Conservation (phyloP, 306 rosid genomes). For the Purshia tridentata region DNA sequence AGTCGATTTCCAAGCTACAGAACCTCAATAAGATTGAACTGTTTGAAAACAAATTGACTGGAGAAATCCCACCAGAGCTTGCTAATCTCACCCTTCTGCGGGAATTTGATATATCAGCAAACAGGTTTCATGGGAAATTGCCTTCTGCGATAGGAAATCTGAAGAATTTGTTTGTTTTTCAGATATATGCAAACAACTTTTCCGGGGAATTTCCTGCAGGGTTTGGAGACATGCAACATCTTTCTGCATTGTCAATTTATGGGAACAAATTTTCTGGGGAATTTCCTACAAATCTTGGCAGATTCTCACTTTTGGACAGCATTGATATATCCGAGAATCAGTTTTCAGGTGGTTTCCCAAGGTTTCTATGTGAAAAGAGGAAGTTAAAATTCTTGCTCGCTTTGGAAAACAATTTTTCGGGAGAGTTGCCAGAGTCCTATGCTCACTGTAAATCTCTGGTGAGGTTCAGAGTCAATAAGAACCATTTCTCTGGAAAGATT, state of each 20-base stretch:
- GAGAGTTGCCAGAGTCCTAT: constrained; percentile 67
- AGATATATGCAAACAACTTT: constrained; percentile 63
- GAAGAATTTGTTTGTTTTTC: constrained; percentile 74
- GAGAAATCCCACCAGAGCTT: constrained; percentile 68
- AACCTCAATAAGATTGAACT: constrained; percentile 74
- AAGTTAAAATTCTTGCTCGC: constrained; percentile 74
- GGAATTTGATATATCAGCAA: constrained; percentile 76
- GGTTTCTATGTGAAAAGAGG: constrained; percentile 66
- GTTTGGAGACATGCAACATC: constrained; percentile 78
- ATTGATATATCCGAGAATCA: constrained; percentile 95
- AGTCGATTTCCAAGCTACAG: constrained; percentile 62
- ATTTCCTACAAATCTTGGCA: constrained; percentile 65
- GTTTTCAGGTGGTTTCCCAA: constrained; percentile 83
- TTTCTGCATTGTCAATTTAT: constrained; percentile 64
- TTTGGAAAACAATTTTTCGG: constrained; percentile 73
- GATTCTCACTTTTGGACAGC: constrained; percentile 60
- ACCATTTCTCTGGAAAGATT: constrained; percentile 65
- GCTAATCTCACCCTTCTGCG: constrained; percentile 62
- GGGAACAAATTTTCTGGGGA: constrained; percentile 68
- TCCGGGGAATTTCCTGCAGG: constrained; percentile 81
- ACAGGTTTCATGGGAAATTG: constrained; percentile 59
- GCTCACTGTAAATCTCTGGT: constrained; percentile 62
- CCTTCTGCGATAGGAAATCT: constrained; percentile 64
- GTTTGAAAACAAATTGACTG: constrained; percentile 59
- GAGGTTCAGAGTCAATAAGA: constrained; percentile 70